phyloP scores from a whole-genome alignment of 805 yeast species.

The Blastobotrys terrestris region DNA sequence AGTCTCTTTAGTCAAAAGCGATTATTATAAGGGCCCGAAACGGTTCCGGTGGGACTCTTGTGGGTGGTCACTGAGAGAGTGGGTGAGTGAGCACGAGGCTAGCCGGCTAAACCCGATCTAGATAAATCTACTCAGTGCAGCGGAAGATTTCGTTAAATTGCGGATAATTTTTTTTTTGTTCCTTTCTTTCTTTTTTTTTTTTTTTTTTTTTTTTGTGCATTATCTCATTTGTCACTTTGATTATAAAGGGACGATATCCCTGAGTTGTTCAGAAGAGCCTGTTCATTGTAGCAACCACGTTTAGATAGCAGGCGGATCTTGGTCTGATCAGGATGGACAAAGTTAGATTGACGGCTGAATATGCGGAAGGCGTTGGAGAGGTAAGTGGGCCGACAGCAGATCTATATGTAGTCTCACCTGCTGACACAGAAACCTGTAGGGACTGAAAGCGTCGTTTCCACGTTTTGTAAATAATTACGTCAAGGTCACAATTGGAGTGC shows the following conservation, averaged over 20 bases:
- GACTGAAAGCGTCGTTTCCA: slow-evolving; percentile 4
- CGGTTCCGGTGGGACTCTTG: background rate
- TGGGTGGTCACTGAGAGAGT: background rate
- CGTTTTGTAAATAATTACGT: slow-evolving; percentile 8
- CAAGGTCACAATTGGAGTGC: slow-evolving; percentile 42
- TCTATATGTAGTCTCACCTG: too few species aligned
- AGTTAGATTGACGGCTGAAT: background rate
- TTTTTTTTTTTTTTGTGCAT: too few species aligned
- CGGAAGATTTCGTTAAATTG: background rate
- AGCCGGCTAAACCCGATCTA: background rate
- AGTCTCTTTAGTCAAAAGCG: background rate
- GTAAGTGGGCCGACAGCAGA: background rate
- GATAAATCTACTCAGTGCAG: background rate
- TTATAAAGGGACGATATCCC: background rate
- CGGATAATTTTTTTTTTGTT: background rate
- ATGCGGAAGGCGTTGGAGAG: background rate
- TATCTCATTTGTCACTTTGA: too few species aligned
- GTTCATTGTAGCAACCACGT: background rate
- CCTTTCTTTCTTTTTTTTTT: too few species aligned
- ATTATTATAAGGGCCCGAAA: background rate
- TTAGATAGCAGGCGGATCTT: background rate
- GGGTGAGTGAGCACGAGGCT: background rate
- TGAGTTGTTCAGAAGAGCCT: background rate
- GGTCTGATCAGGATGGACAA: background rate
- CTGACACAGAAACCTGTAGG: slow-evolving; percentile 2